These are phyloP conservation scores for Ceriops zippeliana DNA, from an alignment of 345 rosid genomes.

Conservation along the genomic window DNA sequence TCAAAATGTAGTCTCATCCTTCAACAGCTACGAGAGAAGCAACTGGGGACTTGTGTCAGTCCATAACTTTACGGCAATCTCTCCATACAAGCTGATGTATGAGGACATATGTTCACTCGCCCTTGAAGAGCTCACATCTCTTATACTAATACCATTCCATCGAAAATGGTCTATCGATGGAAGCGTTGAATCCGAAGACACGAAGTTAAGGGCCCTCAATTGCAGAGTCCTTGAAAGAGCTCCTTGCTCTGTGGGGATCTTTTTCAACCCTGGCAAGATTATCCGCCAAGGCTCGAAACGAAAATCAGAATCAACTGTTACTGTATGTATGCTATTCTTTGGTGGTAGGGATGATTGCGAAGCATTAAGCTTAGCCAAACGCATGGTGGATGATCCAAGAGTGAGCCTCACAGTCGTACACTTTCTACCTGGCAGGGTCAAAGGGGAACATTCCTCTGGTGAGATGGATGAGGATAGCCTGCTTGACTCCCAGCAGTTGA, in stretches of 20 bases:
- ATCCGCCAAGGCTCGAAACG: background rate
- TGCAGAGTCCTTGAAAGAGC: constrained; percentile 42
- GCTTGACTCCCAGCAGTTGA: constrained; percentile 31
- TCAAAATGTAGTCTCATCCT: constrained; percentile 39
- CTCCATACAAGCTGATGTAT: constrained; percentile 46
- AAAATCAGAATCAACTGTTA: background rate
- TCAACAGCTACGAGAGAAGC: constrained; percentile 28
- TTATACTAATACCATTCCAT: constrained; percentile 60
- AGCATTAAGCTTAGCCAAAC: constrained; percentile 41
- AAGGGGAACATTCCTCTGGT: background rate
- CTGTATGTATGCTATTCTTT: constrained; percentile 37
- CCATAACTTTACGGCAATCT: constrained; percentile 34
- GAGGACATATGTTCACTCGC: constrained; percentile 60
- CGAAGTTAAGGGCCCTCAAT: constrained; percentile 32
- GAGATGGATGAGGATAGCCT: constrained; percentile 27
- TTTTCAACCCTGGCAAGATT: constrained; percentile 25
- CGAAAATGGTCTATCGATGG: constrained; percentile 43
- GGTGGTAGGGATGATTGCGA: constrained; percentile 69
- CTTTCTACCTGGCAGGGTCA: constrained; percentile 14
- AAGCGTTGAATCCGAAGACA: constrained; percentile 32
- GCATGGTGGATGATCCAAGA: constrained; percentile 36
- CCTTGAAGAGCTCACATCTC: constrained; percentile 36
- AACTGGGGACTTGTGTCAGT: constrained; percentile 20
- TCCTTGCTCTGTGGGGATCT: constrained; percentile 63
- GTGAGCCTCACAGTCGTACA: constrained; percentile 32